Evolutionary conservation across 805 yeast genomes (phyloP).

Genomic region (Candida multigemmis): DNA sequence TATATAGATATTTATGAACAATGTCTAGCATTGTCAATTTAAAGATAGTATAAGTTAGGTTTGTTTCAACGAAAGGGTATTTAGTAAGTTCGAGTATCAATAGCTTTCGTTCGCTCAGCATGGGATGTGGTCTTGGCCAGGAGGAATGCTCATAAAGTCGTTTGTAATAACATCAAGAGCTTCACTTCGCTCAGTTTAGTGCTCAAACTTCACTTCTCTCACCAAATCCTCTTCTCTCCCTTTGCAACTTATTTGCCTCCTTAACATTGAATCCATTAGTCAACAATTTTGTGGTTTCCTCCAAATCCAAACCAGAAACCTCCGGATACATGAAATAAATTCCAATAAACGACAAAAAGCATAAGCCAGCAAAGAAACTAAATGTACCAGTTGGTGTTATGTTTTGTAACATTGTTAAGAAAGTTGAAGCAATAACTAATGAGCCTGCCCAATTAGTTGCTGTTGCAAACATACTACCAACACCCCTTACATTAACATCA

Average conservation of each 20-base stretch:
- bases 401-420: constrained; percentile 86
- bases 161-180: no score
- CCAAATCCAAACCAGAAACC: constrained; percentile 80
- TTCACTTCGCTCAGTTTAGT: no score
- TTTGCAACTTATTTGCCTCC: constrained; percentile 28
- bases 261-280: constrained; percentile 82
- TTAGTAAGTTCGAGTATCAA: no score
- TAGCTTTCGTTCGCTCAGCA: no score
- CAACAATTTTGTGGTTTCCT: constrained; percentile 79
- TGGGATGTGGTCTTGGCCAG: no score
- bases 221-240: no score
- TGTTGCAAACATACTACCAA: constrained; percentile 86
- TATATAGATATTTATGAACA: no score
- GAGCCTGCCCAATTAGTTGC: constrained; percentile 96
- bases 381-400: constrained; percentile 96
- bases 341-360: constrained; percentile 61
- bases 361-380: constrained; percentile 78
- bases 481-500: constrained; percentile 78
- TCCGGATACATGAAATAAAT: constrained; percentile 88
- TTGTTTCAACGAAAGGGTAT: no score
- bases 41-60: no score
- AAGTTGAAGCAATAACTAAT: constrained; percentile 80
- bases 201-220: no score
- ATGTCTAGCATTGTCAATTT: no score
- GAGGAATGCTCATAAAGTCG: no score